phyloP scores from a whole-genome alignment of 495 filamentous ascomycete genomes.

The Chaetomium cochliodes region DNA sequence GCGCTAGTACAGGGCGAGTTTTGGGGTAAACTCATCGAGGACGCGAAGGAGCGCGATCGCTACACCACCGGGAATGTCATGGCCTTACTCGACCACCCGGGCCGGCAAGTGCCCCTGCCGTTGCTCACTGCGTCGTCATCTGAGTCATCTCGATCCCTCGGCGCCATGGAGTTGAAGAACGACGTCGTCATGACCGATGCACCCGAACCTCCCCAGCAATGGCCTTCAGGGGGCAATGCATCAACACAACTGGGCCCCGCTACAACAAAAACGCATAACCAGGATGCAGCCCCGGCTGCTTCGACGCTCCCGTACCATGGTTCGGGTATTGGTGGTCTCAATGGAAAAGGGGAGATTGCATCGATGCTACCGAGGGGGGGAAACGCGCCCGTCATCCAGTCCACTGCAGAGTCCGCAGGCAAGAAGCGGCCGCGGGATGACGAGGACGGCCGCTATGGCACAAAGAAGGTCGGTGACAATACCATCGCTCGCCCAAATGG shows the following conservation, averaged over 20 bases:
- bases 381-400: slow-evolving; percentile 31
- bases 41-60: slow-evolving; percentile 69
- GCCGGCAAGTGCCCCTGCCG: slow-evolving; percentile 24
- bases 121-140: slow-evolving; percentile 12
- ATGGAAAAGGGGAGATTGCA: slow-evolving; percentile 31
- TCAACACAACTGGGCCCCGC: too few relatives aligned
- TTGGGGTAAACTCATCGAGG: slow-evolving; percentile 80
- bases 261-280: not conserved
- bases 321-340: slow-evolving; percentile 28
- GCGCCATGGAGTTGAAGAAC: not conserved
- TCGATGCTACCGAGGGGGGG: slow-evolving; percentile 16
- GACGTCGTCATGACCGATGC: slow-evolving; percentile 37
- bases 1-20: slow-evolving; percentile 83
- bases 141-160: not conserved
- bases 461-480: slow-evolving; percentile 33
- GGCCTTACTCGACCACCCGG: slow-evolving; percentile 42
- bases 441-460: slow-evolving; percentile 20
- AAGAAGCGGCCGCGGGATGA: slow-evolving; percentile 36
- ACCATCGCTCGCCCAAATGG: not conserved
- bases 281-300: not conserved
- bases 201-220: not conserved
- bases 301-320: slow-evolving; percentile 27
- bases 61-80: slow-evolving; percentile 71
- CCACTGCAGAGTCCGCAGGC: slow-evolving; percentile 17
- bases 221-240: not conserved